These are phyloP conservation scores for Thraustotheca clavata DNA, from an alignment of 352 stramenopile genomes.

Conservation along the genomic window DNA sequence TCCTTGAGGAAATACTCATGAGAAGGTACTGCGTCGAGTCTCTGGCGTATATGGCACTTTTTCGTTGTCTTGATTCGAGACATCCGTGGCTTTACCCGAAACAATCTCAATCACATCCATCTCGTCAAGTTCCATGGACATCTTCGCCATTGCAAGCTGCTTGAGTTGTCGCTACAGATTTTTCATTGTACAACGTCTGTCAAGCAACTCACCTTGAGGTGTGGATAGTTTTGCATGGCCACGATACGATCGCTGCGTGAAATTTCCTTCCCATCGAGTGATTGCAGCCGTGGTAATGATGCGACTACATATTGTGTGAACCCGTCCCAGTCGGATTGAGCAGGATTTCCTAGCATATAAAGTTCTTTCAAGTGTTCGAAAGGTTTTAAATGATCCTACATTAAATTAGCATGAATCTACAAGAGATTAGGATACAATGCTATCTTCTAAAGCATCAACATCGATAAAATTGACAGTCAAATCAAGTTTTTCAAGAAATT, in stretches of 20 bases:
- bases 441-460: constrained; percentile 83
- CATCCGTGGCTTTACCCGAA: constrained; percentile 30
- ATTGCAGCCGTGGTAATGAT: constrained; percentile 70
- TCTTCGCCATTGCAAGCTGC: constrained; percentile 3
- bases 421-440: constrained; percentile 35
- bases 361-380: constrained; percentile 85
- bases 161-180: constrained; percentile 25
- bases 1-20: constrained; percentile 25
- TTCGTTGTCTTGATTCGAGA: constrained; percentile 31
- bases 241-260: constrained; percentile 79
- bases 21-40: constrained; percentile 26
- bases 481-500: constrained; percentile 91
- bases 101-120: constrained; percentile 36
- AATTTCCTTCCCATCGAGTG: constrained; percentile 88
- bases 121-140: constrained; percentile 12
- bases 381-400: constrained; percentile 55
- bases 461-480: constrained; percentile 95
- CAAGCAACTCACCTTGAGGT: background rate
- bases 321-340: constrained; percentile 60
- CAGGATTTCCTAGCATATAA: constrained; percentile 93
- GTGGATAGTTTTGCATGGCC: constrained; percentile 65
- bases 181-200: background rate
- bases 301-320: constrained; percentile 83
- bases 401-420: background rate
- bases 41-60: constrained; percentile 62